Conservation (phyloP, 2,329 filamentous ascomycete species). For the Paraphaeosphaeria sporulosa region DNA sequence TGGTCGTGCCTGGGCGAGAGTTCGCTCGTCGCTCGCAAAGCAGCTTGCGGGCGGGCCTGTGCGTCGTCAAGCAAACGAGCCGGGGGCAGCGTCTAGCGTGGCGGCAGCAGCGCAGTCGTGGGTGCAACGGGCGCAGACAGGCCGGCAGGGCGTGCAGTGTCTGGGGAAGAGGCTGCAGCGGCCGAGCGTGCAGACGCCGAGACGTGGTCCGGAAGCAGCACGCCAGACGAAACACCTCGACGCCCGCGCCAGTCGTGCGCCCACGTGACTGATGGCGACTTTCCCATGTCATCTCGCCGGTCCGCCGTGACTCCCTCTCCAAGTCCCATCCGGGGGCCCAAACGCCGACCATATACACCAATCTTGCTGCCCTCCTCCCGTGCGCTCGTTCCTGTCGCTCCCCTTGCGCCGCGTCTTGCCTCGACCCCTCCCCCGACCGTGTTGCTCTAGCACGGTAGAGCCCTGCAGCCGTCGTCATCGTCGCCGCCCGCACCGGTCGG, state of each 20-base stretch:
- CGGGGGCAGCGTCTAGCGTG: constrained; percentile 9
- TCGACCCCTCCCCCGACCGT: constrained; percentile 2
- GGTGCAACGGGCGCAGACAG: neutral
- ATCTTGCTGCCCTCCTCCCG: constrained; percentile 12
- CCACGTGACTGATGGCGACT: constrained; percentile 17
- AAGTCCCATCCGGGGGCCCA: constrained; percentile 44
- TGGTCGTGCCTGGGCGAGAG: constrained; percentile 16
- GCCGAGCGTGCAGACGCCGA: constrained; percentile 1
- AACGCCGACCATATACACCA: constrained; percentile 21
- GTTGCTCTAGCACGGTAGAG: constrained; percentile 15
- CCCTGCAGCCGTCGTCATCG: constrained; percentile 28
- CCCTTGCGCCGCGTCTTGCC: constrained; percentile 14
- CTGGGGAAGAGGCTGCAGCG: neutral
- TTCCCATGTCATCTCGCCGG: constrained; percentile 8
- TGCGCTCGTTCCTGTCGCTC: constrained; percentile 6
- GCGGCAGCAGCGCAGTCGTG: neutral
- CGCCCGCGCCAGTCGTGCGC: neutral
- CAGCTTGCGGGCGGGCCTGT: constrained; percentile 23
- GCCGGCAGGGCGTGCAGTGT: neutral
- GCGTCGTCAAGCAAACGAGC: constrained; percentile 17
- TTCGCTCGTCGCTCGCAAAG: constrained; percentile 22
- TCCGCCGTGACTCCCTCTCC: constrained; percentile 31
- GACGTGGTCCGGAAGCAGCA: neutral
- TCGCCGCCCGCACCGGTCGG: constrained; percentile 36
- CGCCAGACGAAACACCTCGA: neutral